Evolutionary conservation across 495 filamentous ascomycete genomes (phyloP), one percentile per base, ranked within the genome.

Genomic region (Talaromyces thailandensis): DNA sequence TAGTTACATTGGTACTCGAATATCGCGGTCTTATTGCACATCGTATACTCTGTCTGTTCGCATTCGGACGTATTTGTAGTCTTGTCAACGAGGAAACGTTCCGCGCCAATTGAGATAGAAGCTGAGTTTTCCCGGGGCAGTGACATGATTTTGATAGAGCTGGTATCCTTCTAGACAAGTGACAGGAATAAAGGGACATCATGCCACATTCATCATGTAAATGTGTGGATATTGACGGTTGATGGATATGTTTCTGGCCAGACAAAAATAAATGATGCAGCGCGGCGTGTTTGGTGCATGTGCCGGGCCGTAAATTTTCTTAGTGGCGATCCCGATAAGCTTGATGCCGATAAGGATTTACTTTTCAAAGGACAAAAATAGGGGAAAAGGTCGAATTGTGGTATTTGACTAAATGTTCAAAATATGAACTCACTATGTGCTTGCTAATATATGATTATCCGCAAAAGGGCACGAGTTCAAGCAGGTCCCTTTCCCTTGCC

Each of bases 401-500:
- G 6, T 21, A 18, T 5, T 18, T 48, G n/a, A 48, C 18, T 48
- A 16, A 48, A n/a, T 18, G 43, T 18, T 48, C 21, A 18, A 6
- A 48, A 48, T 48, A 48, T 18, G n/a, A 48, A 53, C 28, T 53
- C 23, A 53, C 28, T 25, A n/a, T 24, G 7, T 51, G 25, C 50
- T 53, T 53, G 50, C 11, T 53, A 16, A 16, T 14, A 24, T 26
- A 28, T 53, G 9, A 16, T n/a, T n/a, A n/a, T n/a, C n/a, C n/a
- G 48, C 14, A 52, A 23, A 57, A 37, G 16, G 28, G 5, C 55
- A 23, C 48, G 18, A 35, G 28, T 31, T 31, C n/a, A 57, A 35
- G 55, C 55, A 18, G 14, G 29, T 18, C 12, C 14, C 14, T 35
- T 31, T 7, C 55, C 29, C 29, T 57, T 57, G 26, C 29, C 78